Conservation (phyloP, 169 alveolate species). For the Plasmodium ovale region DNA sequence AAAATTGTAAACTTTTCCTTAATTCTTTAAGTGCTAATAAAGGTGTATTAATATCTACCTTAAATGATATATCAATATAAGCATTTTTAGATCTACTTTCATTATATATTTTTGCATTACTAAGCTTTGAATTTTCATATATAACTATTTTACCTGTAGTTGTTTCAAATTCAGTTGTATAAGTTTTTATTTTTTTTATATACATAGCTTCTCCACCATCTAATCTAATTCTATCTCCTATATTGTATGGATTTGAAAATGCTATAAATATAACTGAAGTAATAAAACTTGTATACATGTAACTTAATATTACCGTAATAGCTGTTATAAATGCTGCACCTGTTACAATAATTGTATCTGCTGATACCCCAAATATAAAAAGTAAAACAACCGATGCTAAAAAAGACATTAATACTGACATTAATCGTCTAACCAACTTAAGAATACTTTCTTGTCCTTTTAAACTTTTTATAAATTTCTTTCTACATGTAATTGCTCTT, state of each 20-base stretch:
- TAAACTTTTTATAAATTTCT: constrained; percentile 82
- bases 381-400: constrained; percentile 83
- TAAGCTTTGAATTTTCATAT: constrained; percentile 86
- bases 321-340: constrained; percentile 92
- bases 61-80: constrained; percentile 82
- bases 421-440: constrained; percentile 84
- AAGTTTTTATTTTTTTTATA: constrained; percentile 87
- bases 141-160: constrained; percentile 86
- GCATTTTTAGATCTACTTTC: constrained; percentile 89
- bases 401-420: constrained; percentile 86
- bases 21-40: constrained; percentile 87
- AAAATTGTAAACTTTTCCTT: constrained; percentile 78
- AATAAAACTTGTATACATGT: constrained; percentile 89
- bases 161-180: constrained; percentile 89
- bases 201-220: constrained; percentile 88
- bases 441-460: constrained; percentile 90
- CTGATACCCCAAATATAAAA: constrained; percentile 87
- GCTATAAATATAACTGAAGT: constrained; percentile 91
- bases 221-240: constrained; percentile 89
- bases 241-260: constrained; percentile 90
- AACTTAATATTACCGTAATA: constrained; percentile 87
- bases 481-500: constrained; percentile 81
- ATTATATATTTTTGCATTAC: constrained; percentile 87
- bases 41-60: constrained; percentile 86
- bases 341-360: constrained; percentile 89